These are phyloP conservation scores for Stemphylium lycopersici DNA, from an alignment of 2,329 filamentous ascomycete genomes.

Conservation along the genomic window DNA sequence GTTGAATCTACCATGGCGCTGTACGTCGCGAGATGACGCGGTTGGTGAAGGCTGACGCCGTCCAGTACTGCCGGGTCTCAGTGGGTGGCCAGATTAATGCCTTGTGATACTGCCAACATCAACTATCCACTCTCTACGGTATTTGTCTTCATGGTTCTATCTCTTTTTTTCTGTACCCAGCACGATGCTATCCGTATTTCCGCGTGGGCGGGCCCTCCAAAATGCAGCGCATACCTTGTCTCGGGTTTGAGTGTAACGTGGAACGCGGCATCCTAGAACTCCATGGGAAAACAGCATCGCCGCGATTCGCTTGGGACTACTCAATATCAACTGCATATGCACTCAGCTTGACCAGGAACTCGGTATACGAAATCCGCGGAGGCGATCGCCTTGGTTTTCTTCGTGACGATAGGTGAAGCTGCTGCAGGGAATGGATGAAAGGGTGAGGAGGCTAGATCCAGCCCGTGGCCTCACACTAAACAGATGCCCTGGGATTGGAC, in stretches of 20 bases:
- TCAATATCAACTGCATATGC: slow-evolving; percentile 10
- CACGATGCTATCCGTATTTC: neutral
- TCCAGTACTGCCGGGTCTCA: neutral
- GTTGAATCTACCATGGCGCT: neutral
- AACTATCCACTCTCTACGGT: neutral
- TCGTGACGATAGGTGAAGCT: slow-evolving; percentile 15
- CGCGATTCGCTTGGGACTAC: slow-evolving; percentile 8
- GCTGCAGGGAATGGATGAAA: neutral
- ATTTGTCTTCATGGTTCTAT: too few species aligned
- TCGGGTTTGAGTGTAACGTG: neutral
- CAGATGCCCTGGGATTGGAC: neutral
- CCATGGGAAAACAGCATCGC: slow-evolving; percentile 4
- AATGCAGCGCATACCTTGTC: neutral
- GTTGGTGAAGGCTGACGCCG: neutral
- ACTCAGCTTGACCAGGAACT: slow-evolving; percentile 24
- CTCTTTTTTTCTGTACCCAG: neutral
- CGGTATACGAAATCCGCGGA: slow-evolving; percentile 9
- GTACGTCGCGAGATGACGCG: neutral
- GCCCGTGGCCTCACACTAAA: neutral
- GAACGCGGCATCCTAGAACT: neutral
- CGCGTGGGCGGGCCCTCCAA: neutral
- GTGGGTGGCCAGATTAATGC: neutral
- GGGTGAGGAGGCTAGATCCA: neutral
- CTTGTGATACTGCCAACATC: neutral
- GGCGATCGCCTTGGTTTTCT: slow-evolving; percentile 13